These are phyloP conservation scores for Rauvolfia tetraphylla DNA, from an alignment of 257 asterid genomes.

Conservation along the genomic window DNA sequence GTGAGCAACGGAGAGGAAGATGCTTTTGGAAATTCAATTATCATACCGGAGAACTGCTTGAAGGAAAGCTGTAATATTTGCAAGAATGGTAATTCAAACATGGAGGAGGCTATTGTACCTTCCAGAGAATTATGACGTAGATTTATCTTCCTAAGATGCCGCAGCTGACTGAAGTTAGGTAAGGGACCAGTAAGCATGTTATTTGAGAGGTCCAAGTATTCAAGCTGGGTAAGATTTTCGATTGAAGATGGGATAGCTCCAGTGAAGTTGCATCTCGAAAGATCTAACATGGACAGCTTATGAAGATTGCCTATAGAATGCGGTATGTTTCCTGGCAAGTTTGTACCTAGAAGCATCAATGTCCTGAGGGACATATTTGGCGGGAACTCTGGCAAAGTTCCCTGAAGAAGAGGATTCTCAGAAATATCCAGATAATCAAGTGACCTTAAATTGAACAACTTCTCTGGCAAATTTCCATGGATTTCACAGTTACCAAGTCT, in stretches of 20 bases:
- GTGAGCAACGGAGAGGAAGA: background rate
- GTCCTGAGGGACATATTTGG: constrained; percentile 25
- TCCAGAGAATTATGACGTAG: constrained; percentile 20
- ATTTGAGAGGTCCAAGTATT: constrained; percentile 27
- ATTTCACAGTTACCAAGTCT: constrained; percentile 20
- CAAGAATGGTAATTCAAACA: constrained; percentile 35
- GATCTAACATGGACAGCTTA: constrained; percentile 22
- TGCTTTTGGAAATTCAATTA: background rate
- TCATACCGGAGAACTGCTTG: constrained; percentile 7
- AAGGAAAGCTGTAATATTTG: constrained; percentile 21
- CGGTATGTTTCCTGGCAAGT: constrained; percentile 9
- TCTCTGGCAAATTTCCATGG: constrained; percentile 22
- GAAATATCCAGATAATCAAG: constrained; percentile 11
- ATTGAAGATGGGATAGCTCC: constrained; percentile 32
- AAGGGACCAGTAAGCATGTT: constrained; percentile 35
- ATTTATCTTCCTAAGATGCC: constrained; percentile 25
- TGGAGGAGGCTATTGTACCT: background rate
- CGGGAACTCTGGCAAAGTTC: constrained; percentile 34
- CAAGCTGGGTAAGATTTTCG: constrained; percentile 21
- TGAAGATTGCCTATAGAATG: constrained; percentile 29
- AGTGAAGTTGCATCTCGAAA: constrained; percentile 26
- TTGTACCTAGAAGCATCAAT: background rate
- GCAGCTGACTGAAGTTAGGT: constrained; percentile 24
- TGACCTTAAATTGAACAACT: constrained; percentile 20
- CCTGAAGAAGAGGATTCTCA: constrained; percentile 22